Base-by-base conservation (phyloP, 805 yeast species). In the Pichia pseudocactophila region DNA sequence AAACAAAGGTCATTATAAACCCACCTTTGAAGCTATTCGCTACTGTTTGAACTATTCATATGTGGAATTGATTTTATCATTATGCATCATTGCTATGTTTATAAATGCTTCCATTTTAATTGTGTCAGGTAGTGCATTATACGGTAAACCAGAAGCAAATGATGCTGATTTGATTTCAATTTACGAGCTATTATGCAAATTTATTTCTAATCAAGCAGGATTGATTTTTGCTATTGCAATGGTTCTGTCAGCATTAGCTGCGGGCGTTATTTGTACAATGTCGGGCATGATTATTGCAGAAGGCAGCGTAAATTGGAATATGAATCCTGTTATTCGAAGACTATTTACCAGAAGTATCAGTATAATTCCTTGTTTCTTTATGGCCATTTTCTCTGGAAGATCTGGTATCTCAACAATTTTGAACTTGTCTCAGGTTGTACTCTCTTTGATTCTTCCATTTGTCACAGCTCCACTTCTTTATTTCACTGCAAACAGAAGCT, bases 271-370 rank as follows among this genome's bases (percentile, higher is more conserved):
- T 2, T 88, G 96, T 59, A 89, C 97, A 0, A 82, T 89, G 65
- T 86, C 95, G 0, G 96, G 96, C 9, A 95, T 89, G 61, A 79
- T 89, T 52, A 96, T 89, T 2, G 76, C 87, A 51, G 97, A 89
- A 59, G 97, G 97, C 1, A 90, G 85, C 55, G 66, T 89, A 32
- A 73, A 79, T 41, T 88, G 96, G 96, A 76, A 73, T 2, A 50
- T 85, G 34, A 71, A 69, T 47, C 96, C 96, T 3, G 81, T 95
- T 84, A 54, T 80, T 39, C 72, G 96, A 57, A 69, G 96, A 49
- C 56, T 89, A 9, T 68, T 79, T 10, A 89, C 96, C 0, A 72
- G 97, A 55, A 63, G 74, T 7, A 80, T 89, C 34, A 78, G 95
- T 1, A 81, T 89, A 28, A 58, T 85, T 13, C 97, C 97, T 10